Evolutionary conservation across 1,284 basidiomycete species (phyloP), one percentile per base, ranked within the genome.

Genomic region (Naganishia liquefaciens): DNA sequence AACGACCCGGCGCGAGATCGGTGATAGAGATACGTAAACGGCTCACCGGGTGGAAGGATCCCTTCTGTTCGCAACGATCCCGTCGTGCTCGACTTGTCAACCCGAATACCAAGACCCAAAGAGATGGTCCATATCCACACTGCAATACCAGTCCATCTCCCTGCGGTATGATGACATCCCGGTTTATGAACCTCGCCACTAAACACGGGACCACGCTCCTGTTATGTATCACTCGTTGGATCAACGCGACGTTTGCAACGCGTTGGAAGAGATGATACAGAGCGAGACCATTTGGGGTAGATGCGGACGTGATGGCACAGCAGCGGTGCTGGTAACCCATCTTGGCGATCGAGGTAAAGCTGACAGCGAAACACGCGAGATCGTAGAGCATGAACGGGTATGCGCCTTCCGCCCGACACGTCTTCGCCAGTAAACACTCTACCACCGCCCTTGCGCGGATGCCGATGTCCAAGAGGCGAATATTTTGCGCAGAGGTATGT

Each of bases 351-450:
- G n/a, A 37, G 55, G 42, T 30, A 58, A 49, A 25, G 13, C 27
- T 15, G 23, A 27, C 55, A 23, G 23, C 1, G 6, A 13, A 13
- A 21, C 33, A 13, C 9, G 15, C 13, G 17, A 9, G 44, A 33
- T 23, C 44, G 40, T 27, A 47, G 19, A 60, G 33, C n/a, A 37
- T 42, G 46, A 60, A 50, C 30, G 57, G 57, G 57, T 37, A 33
- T n/a, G n/a, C 46, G 23, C 30, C 13, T 25, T 13, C 44, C 27
- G 0, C 7, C 54, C 54, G 28, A 60, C 46, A 60, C 33, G 46
- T 60, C 57, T 60, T 60, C 57, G 57, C 57, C 57, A 39, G 57
- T 50, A 55, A n/a, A 55, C 40, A 43, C 21, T 43, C 40, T 17
- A 30, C 44, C 30, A 37, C 43, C 15, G 33, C 44, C 30, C 49